Base-by-base conservation (phyloP, 2,329 filamentous ascomycete species). In the Diplodia sapinea region DNA sequence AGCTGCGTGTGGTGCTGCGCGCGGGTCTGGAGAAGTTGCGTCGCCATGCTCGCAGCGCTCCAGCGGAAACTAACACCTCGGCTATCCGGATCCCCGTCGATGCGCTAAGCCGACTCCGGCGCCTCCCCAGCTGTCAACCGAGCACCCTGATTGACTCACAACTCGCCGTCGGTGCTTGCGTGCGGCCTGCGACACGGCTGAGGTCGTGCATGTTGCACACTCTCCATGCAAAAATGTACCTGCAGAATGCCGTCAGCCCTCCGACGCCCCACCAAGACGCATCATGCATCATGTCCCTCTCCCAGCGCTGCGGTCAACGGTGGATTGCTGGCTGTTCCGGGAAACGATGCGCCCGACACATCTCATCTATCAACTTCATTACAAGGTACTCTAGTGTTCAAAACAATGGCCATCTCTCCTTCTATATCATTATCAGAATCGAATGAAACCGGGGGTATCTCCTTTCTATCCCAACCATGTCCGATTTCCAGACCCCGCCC, bases 41-140 rank as follows among this genome's bases (percentile, higher is more conserved):
- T 26, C 4, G 17, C 15, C 9, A 20, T 26, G 54, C 54, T 66
- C 47, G 31, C 13, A 36, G 56, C 55, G 54, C 31, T 51, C 56
- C 49, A 59, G 47, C 55, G 55, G 65, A 61, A 59, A 36, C 54
- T 59, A 67, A 59, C 54, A 67, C 65, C 65, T 67, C 65, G 65
- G 65, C 49, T 67, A 67, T 54, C 55, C 65, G 36, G 55, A 36
- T 31, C 31, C 26, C 43, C 59, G 43, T 51, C 23, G 23, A 38
- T 26, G 55, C 55, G 65, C 65, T 67, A 67, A 15, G 47, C 65
- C 65, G 47, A 54, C 31, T 67, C 7, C 54, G 65, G 65, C 55
- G 15, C 52, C 31, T 40, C 17, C 20, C 11, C 17, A 56, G 23
- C 29, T 26, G 38, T 43, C 55, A 20, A 29, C 33, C 43, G 59